Evolutionary conservation across 306 rosid species (phyloP).

Genomic region (barrel medic (Medicago truncatula)): MtrunA17r5.0-ANR NC_053047.1:280501-281000

Average conservation of each 20-base stretch:
- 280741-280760: constrained; percentile 28
- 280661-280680: constrained; percentile 90
- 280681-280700: constrained; percentile 75
- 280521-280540: constrained; percentile 53
- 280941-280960: background rate
- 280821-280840: background rate
- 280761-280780: constrained; percentile 22
- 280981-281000: background rate
- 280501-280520: constrained; percentile 65
- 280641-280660: constrained; percentile 87
- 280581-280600: constrained; percentile 79
- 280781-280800: constrained; percentile 28
- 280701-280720: constrained; percentile 87
- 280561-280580: constrained; percentile 74
- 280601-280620: constrained; percentile 93
- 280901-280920: background rate
- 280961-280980: background rate
- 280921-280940: constrained; percentile 1
- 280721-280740: constrained; percentile 7
- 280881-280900: background rate
- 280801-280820: background rate
- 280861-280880: background rate
- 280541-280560: constrained; percentile 78
- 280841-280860: too few species aligned
- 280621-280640: constrained; percentile 95